phyloP scores from a whole-genome alignment of 768 basidiomycete genomes.

The Mycena vulgaris region DNA sequence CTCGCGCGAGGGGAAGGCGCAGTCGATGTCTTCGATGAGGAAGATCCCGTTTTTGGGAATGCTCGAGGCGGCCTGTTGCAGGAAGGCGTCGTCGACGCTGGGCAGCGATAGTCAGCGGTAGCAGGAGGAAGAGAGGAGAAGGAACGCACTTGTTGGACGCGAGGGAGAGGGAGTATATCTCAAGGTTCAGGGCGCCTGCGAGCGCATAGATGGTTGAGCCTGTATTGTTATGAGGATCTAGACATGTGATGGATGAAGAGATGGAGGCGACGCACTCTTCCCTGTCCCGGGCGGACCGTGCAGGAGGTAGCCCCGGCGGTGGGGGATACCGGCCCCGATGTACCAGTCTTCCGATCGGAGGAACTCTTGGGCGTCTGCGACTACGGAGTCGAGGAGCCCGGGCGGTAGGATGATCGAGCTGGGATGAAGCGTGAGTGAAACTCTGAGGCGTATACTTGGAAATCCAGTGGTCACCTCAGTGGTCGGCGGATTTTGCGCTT shows the following conservation, averaged over 20 bases:
- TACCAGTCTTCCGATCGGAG: slow-evolving; percentile 72
- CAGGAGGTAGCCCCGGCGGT: slow-evolving; percentile 70
- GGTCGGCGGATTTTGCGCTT: slow-evolving; percentile 68
- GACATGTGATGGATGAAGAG: neutral
- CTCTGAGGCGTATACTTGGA: neutral
- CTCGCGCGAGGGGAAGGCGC: slow-evolving; percentile 59
- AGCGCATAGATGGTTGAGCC: slow-evolving; percentile 71
- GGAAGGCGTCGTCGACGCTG: slow-evolving; percentile 49
- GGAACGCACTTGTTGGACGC: slow-evolving; percentile 48
- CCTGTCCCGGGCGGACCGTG: slow-evolving; percentile 76
- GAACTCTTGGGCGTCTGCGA: slow-evolving; percentile 69
- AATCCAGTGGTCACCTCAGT: slow-evolving; percentile 42
- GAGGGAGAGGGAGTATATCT: slow-evolving; percentile 80
- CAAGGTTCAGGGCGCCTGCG: slow-evolving; percentile 81
- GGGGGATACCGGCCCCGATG: slow-evolving; percentile 68
- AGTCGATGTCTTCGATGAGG: slow-evolving; percentile 58
- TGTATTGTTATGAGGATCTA: slow-evolving; percentile 52
- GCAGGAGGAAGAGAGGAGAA: neutral
- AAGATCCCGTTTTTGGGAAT: slow-evolving; percentile 51
- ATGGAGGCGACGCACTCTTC: slow-evolving; percentile 59
- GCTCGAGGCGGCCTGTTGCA: slow-evolving; percentile 44
- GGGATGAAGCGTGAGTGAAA: neutral
- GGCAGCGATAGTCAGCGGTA: neutral
- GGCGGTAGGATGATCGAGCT: slow-evolving; percentile 67
- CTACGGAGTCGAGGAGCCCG: slow-evolving; percentile 61